Conservation (phyloP, 1,284 basidiomycete genomes). For the Trichosporon sp. region DNA sequence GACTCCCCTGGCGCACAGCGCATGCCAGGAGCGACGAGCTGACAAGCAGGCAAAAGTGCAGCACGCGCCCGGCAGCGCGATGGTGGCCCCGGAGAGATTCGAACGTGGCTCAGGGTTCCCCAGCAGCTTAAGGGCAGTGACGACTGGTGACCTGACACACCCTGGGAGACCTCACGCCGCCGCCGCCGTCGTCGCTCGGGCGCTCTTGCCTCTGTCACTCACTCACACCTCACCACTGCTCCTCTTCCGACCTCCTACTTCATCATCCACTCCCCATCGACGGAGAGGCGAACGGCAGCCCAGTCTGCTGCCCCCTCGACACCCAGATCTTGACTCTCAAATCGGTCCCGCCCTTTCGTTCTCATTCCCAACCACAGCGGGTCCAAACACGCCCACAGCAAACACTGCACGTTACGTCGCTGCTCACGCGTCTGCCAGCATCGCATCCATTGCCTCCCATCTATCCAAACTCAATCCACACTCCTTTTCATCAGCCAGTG, state of each 20-base stretch:
- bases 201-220: conserved; percentile 1
- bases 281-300: background rate
- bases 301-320: background rate
- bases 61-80: too few relatives aligned
- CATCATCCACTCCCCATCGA: background rate
- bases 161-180: conserved; percentile 5
- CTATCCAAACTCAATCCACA: background rate
- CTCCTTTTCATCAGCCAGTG: background rate
- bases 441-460: background rate
- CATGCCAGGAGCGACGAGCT: background rate
- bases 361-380: background rate
- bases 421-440: conserved; percentile 2
- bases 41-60: background rate
- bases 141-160: background rate
- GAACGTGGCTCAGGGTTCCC: background rate
- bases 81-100: background rate
- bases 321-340: background rate
- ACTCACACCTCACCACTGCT: background rate
- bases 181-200: background rate
- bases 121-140: background rate
- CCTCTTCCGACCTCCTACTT: background rate
- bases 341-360: background rate
- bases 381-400: background rate
- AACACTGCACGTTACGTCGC: background rate
- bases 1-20: too few relatives aligned